Base-by-base conservation (phyloP, 352 stramenopile genomes). In the Phytophthora ohioensis region DNA sequence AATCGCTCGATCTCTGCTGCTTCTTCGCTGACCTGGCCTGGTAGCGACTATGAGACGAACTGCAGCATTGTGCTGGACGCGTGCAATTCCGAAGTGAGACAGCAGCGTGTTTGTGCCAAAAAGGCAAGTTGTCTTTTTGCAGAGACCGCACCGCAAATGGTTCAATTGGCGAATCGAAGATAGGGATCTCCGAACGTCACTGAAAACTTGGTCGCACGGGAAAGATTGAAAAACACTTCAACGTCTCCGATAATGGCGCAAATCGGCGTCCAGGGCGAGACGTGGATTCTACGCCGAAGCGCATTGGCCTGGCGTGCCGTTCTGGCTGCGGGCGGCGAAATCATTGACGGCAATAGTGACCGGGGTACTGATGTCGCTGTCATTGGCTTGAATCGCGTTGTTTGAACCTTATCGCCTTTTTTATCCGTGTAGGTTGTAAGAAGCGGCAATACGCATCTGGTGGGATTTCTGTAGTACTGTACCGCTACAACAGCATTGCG, bases 1-100 rank as follows among this genome's bases (percentile, higher is more conserved):
- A 85, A 82, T 30, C 54, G 69, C 66, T 87, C 79, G 42, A 84
- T 76, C 55, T 85, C 75, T 35, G 59, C 56, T 17, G 54, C 46
- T 3, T 75, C 34, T 2, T 73, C 53, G 27, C 11, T 38, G 13
- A 42, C 27, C 11, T 49, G 21, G 41, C 5, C 42, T 0, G 57
- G 3, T 11, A 39, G 35, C 6, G 17, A 9, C 6, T 17, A 21
- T 27, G 56, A 13, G 6, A 73, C 9, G 10, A 63, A 69, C 34
- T 73, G 69, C 13, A 69, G 57, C 69, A 76, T 72, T 57, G 49
- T 56, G 48, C 13, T 38, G n/a, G 41, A 46, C 7, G 8, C 5
- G 31, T 41, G 35, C 47, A 17, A 52, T 41, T 66, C 7, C 15
- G 38, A 49, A 52, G n/a, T 61, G 54, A 36, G 27, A 15, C 9